Conservation (phyloP, 2,329 filamentous ascomycete genomes). For the Fusarium devonianum region DNA sequence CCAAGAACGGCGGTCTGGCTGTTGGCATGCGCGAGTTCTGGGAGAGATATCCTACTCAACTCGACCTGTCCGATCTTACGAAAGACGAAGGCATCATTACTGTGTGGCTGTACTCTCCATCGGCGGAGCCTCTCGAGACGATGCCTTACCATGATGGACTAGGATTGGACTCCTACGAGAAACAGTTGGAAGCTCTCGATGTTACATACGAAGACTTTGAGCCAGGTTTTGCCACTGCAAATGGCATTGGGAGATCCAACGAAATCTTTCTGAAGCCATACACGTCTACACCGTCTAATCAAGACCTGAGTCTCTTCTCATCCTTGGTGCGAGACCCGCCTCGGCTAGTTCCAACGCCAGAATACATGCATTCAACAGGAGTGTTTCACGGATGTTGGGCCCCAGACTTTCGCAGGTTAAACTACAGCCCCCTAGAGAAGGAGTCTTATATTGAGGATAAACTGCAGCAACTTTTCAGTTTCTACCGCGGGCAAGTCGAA, state of each 20-base stretch:
- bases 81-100: conserved; percentile 60
- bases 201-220: conserved; percentile 71
- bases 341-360: conserved; percentile 55
- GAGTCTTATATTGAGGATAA: conserved; percentile 56
- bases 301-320: conserved; percentile 49
- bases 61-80: conserved; percentile 61
- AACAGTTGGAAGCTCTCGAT: conserved; percentile 66
- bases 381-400: conserved; percentile 31
- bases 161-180: conserved; percentile 60
- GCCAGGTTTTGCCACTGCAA: conserved; percentile 59
- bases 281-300: conserved; percentile 59
- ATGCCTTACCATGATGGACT: conserved; percentile 65
- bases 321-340: conserved; percentile 54
- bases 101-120: conserved; percentile 66
- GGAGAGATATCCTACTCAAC: conserved; percentile 66
- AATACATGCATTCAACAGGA: conserved; percentile 49
- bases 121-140: conserved; percentile 62
- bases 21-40: conserved; percentile 67
- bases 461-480: conserved; percentile 62
- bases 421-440: conserved; percentile 29
- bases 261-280: conserved; percentile 56
- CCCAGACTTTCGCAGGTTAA: conserved; percentile 1
- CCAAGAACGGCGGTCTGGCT: conserved; percentile 63
- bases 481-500: conserved; percentile 62
- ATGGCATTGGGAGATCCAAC: conserved; percentile 64